Evolutionary conservation across 1,284 basidiomycete species (phyloP), one percentile per base, ranked within the genome.

Genomic region (Neolentinus lepideus): DNA sequence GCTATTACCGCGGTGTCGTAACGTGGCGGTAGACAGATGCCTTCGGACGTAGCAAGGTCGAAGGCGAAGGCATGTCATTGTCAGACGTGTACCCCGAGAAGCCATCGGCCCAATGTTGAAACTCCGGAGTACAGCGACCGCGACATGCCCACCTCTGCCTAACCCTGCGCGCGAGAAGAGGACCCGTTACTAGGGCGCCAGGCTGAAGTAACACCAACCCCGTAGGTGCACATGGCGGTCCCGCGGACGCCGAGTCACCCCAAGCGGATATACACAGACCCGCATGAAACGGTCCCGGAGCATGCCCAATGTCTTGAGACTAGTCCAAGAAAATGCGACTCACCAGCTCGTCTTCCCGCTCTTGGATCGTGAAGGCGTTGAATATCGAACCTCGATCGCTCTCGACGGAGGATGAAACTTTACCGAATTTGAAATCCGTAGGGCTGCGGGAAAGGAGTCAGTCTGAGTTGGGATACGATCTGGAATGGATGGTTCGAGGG

Each of bases 281-380:
- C 38, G 16, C 36, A 58, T 47, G 46, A 29, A 52, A 52, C 51
- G 56, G 33, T 53, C 38, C 24, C 45, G 47, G 22, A 50, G 24
- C 6, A 50, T n/a, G 24, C 24, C 4, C 9, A 50, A 47, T 9
- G 11, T 9, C 22, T 6, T n/a, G 21, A 50, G 22, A 6, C 47
- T 3, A 26, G 47, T n/a, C 8, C 25, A 51, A 22, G 29, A 50
- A 51, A 10, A 24, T 8, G 38, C 12, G 2, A 76, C 81, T 71
- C 54, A 85, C 84, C 43, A 88, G 70, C 60, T 90, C 87, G 55
- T 83, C 84, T 62, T 89, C 84, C 52, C 79, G 74, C 62, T 86
- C 83, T 57, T 84, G 78, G n/a, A 81, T 73, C 51, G 78, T 80
- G 62, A 86, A 75, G 3, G 85, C 81, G 65, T 86, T 85, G 63